Conservation (phyloP, 495 filamentous ascomycete species). For the Hypoxylon lienhwacheense region DNA sequence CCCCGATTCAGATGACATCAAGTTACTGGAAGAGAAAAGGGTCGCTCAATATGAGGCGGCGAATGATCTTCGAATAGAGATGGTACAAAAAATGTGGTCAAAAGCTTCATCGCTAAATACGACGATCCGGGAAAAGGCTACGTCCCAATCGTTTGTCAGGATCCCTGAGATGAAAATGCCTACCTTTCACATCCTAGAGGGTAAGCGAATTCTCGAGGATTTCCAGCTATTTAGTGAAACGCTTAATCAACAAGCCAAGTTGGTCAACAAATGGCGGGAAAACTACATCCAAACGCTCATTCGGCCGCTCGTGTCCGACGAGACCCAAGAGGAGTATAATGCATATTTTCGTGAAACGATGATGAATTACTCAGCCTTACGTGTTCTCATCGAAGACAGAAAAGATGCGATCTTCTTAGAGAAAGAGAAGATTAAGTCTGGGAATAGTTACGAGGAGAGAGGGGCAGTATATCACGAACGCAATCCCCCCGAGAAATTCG, state of each 20-base stretch:
- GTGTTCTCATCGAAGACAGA: slow-evolving; percentile 75
- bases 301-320: slow-evolving; percentile 79
- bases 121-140: slow-evolving; percentile 50
- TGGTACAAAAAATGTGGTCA: slow-evolving; percentile 55
- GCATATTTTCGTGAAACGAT: slow-evolving; percentile 78
- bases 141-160: slow-evolving; percentile 58
- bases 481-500: slow-evolving; percentile 68
- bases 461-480: slow-evolving; percentile 65
- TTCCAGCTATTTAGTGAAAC: slow-evolving; percentile 48
- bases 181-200: slow-evolving; percentile 42
- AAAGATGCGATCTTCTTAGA: slow-evolving; percentile 70
- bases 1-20: slow-evolving; percentile 67
- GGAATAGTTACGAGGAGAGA: slow-evolving; percentile 60
- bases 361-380: slow-evolving; percentile 76
- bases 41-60: slow-evolving; percentile 72
- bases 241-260: slow-evolving; percentile 68
- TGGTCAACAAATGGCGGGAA: slow-evolving; percentile 73
- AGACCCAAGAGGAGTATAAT: slow-evolving; percentile 67
- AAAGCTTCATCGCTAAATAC: slow-evolving; percentile 41
- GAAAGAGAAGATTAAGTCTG: slow-evolving; percentile 79
- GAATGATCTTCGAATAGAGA: slow-evolving; percentile 74
- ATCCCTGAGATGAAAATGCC: slow-evolving; percentile 57
- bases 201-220: slow-evolving; percentile 32
- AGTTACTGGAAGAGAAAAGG: slow-evolving; percentile 67
- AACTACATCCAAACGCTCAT: slow-evolving; percentile 68